phyloP scores from a whole-genome alignment of 257 asterid species.

The Solanum ahanhuiri region DNA sequence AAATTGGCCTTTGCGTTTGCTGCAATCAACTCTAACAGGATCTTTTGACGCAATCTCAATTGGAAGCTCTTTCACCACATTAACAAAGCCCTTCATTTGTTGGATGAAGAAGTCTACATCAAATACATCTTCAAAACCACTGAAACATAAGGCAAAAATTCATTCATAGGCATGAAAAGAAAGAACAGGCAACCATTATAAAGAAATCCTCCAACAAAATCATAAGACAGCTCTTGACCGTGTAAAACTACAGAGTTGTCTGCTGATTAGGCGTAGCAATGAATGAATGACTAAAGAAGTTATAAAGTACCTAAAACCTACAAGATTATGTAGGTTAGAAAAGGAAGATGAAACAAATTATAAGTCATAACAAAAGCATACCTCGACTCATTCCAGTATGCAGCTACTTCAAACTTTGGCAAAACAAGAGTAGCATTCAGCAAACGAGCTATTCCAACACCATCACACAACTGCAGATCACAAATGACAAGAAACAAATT shows the following conservation, averaged over 20 bases:
- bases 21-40: conserved; percentile 87
- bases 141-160: conserved; percentile 18
- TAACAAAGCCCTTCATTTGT: conserved; percentile 66
- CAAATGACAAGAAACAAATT: neutral
- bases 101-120: conserved; percentile 84
- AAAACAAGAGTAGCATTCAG: conserved; percentile 93
- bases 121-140: conserved; percentile 84
- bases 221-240: neutral
- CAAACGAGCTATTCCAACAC: conserved; percentile 92
- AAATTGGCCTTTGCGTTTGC: conserved; percentile 89
- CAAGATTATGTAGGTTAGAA: neutral
- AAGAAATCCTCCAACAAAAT: neutral
- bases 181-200: neutral
- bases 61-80: conserved; percentile 77
- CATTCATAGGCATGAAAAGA: neutral
- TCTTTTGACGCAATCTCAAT: conserved; percentile 72
- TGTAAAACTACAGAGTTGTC: neutral
- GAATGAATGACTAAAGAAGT: neutral
- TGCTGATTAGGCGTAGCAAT: neutral
- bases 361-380: conserved; percentile 2
- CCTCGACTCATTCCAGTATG: conserved; percentile 98
- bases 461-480: conserved; percentile 80
- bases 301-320: neutral
- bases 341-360: neutral
- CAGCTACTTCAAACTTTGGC: conserved; percentile 94